Percentiles rank a stretch among this genome's conserved stretches.
Evolutionary conservation across 768 basidiomycete species (phyloP).

Genomic region (Tulasnella sp.): DNA sequence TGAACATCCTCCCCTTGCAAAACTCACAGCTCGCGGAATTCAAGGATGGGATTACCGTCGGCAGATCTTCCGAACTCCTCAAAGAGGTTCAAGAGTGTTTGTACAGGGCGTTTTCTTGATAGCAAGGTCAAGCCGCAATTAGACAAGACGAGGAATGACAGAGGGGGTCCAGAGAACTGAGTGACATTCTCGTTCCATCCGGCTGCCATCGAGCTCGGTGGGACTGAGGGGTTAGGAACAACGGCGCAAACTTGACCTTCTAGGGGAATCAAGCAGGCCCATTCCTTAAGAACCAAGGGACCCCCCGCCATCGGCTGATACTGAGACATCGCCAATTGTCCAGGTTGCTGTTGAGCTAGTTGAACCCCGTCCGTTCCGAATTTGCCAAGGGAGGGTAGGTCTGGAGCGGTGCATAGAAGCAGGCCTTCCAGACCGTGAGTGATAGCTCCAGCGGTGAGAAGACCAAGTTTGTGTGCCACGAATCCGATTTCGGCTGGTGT

Average conservation of each 20-base stretch:
- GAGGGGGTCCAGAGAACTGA: constrained; percentile 62
- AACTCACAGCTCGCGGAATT: constrained; percentile 66
- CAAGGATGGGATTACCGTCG: constrained; percentile 69
- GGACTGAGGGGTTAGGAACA: constrained; percentile 36
- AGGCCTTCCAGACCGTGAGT: constrained; percentile 55
- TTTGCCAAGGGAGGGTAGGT: constrained; percentile 55
- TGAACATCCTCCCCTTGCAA: neutral
- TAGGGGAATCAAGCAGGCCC: constrained; percentile 64
- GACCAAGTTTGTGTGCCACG: constrained; percentile 3
- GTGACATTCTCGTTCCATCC: constrained; percentile 61
- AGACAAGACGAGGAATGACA: constrained; percentile 78
- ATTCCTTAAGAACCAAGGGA: constrained; percentile 56
- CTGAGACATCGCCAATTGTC: neutral
- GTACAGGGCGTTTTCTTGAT: constrained; percentile 69
- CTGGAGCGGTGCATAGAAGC: constrained; percentile 62
- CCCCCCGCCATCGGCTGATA: neutral
- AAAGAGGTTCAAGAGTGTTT: constrained; percentile 70
- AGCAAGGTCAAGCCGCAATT: constrained; percentile 78
- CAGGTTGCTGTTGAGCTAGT: neutral
- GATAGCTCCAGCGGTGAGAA: constrained; percentile 16
- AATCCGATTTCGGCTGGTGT: neutral
- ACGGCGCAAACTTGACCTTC: constrained; percentile 80
- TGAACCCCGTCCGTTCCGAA: constrained; percentile 21
- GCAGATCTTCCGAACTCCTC: constrained; percentile 43
- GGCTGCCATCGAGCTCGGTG: constrained; percentile 14